Base-by-base conservation (phyloP, 2,329 filamentous ascomycete genomes). In the Neofusicoccum sp. region DNA sequence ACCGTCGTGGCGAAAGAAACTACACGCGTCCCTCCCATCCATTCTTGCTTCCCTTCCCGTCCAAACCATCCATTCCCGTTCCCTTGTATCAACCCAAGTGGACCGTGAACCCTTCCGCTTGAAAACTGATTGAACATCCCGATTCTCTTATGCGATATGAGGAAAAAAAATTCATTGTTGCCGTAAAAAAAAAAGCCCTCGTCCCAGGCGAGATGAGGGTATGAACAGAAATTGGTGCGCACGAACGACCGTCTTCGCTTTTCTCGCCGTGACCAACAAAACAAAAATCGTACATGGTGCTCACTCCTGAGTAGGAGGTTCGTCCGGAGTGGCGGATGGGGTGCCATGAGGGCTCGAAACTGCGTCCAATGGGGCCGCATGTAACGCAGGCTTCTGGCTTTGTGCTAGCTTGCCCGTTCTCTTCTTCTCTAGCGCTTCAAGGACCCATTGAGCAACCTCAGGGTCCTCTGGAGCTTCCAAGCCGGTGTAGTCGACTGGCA, bases 381-480 rank as follows among this genome's bases (percentile, higher is more conserved):
- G 58, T 24, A 60, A 31, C 16, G 95, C 93, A 14, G 95, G 95
- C 70, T 89, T 90, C 51, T 81, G 80, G 14, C 76, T 73, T 51
- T 79, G 80, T 4, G 79, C 80, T 71, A 78, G 83, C 47, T 78
- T 78, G 14, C 85, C 89, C 2, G 80, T 82, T 64, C 79, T 82
- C 69, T 87, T 87, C 68, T 84, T 83, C 65, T 89, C 85, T 43
- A 98, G 75, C 16, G 90, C 89, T 6, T 78, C 79, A 40, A 81
- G 82, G 1, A 96, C 93, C 95, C 95, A 99, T 30, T 85, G 83
- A 0, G 91, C 90, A 4, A 98, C 91, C 72, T 98, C 93, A 38
- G 82, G 78, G 68, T 99, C 93, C 20, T 71, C 70, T 47, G 51
- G 64, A 0, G 67, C 67, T 26, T 72, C 69, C 20, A 69, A 62